These are phyloP conservation scores for Chytriomyces sp. DNA, from an alignment of 192 early-diverging fungal species.

Conservation along the genomic window DNA sequence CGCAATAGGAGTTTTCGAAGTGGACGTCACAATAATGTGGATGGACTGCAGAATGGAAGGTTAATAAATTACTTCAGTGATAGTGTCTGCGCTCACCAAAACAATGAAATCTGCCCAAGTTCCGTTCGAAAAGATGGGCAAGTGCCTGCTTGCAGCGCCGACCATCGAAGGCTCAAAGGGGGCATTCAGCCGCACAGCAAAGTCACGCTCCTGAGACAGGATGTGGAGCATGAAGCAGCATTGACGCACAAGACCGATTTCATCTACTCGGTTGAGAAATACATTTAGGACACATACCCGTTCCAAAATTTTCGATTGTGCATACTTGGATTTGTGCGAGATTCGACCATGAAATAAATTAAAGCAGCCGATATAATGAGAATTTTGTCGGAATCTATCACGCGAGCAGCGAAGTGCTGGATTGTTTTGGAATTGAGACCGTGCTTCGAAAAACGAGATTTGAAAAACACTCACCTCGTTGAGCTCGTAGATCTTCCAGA, in stretches of 20 bases:
- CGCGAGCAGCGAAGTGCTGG: constrained; percentile 68
- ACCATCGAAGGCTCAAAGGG: constrained; percentile 53
- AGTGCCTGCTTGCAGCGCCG: constrained; percentile 30
- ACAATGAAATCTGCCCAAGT: constrained; percentile 81
- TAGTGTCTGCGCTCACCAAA: constrained; percentile 55
- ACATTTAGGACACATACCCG: background rate
- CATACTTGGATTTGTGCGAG: constrained; percentile 64
- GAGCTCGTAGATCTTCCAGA: constrained; percentile 82
- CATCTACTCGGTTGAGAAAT: constrained; percentile 43
- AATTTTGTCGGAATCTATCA: constrained; percentile 65
- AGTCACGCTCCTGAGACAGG: constrained; percentile 70
- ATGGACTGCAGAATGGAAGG: constrained; percentile 58
- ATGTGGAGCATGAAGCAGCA: constrained; percentile 74
- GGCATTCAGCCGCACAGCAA: constrained; percentile 69
- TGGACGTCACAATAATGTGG: constrained; percentile 75
- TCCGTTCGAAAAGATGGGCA: constrained; percentile 51
- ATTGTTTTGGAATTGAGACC: background rate
- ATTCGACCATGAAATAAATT: constrained; percentile 67
- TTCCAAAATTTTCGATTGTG: too few species aligned
- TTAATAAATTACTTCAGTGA: background rate
- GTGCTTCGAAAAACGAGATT: background rate
- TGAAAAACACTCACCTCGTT: constrained; percentile 63
- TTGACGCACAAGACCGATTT: constrained; percentile 77
- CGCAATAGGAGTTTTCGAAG: constrained; percentile 62
- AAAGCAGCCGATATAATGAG: constrained; percentile 67